Conservation (phyloP, 495 filamentous ascomycete species). For the Pyrenula massariospora region DNA sequence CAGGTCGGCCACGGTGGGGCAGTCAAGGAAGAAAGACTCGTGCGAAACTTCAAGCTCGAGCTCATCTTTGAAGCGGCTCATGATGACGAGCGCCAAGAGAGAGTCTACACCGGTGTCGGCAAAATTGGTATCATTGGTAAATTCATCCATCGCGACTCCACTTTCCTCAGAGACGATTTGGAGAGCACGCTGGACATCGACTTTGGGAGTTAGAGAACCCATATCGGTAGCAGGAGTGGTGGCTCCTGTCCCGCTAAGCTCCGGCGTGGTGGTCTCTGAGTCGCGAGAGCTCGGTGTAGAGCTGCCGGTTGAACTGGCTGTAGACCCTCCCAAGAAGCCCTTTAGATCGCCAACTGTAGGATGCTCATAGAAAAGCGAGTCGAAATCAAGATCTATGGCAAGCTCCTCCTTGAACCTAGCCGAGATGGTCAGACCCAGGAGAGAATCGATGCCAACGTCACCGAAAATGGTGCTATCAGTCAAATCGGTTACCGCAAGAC, state of each 20-base stretch:
- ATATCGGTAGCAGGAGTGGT: conserved; percentile 1
- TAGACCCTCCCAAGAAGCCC: conserved; percentile 1
- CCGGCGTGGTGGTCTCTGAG: background rate
- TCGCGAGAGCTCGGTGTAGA: background rate
- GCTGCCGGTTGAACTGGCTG: background rate
- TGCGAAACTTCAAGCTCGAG: conserved; percentile 29
- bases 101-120: conserved; percentile 43
- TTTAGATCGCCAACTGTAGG: conserved; percentile 50
- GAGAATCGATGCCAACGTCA: conserved; percentile 11
- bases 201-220: background rate
- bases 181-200: conserved; percentile 1
- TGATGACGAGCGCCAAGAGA: conserved; percentile 35
- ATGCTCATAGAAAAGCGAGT: conserved; percentile 48
- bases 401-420: conserved; percentile 37
- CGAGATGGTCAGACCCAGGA: conserved; percentile 23
- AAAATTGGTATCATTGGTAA: conserved; percentile 32
- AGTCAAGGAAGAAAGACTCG: conserved; percentile 50
- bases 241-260: background rate
- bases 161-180: conserved; percentile 32
- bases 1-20: conserved; percentile 45
- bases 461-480: conserved; percentile 15
- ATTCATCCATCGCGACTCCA: conserved; percentile 25
- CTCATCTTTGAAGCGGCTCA: conserved; percentile 36
- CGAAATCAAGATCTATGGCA: conserved; percentile 31
- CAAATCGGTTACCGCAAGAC: conserved; percentile 49